Evolutionary conservation across 768 basidiomycete species (phyloP).

Genomic region (Boletus tomentosulus): DNA sequence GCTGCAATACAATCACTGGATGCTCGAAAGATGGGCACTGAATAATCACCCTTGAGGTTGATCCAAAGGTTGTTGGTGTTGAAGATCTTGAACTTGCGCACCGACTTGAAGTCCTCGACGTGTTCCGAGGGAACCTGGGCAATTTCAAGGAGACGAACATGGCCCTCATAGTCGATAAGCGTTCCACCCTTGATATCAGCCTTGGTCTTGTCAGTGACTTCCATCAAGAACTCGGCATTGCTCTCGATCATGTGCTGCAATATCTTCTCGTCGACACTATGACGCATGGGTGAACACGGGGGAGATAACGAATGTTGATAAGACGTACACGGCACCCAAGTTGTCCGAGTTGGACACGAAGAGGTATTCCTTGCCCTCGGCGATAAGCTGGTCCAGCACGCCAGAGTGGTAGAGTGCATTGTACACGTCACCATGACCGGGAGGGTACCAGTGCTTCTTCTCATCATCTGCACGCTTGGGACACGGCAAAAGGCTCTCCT

Average conservation of each 20-base stretch:
- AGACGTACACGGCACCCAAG: slow-evolving; percentile 56
- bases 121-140: slow-evolving; percentile 73
- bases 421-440: slow-evolving; percentile 73
- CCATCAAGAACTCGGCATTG: slow-evolving; percentile 67
- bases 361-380: slow-evolving; percentile 72
- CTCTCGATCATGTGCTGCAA: slow-evolving; percentile 61
- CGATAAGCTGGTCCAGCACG: slow-evolving; percentile 65
- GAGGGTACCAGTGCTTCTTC: slow-evolving; percentile 74
- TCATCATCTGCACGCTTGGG: slow-evolving; percentile 54
- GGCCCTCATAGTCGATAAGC: slow-evolving; percentile 66
- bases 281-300: slow-evolving; percentile 1
- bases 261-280: slow-evolving; percentile 66
- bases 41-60: slow-evolving; percentile 40
- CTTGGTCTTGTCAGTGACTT: slow-evolving; percentile 81
- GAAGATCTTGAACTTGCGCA: slow-evolving; percentile 80
- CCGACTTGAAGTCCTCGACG: slow-evolving; percentile 69
- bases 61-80: slow-evolving; percentile 69
- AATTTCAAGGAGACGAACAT: slow-evolving; percentile 66
- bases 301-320: not conserved
- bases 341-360: slow-evolving; percentile 80
- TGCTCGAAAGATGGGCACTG: not conserved
- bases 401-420: slow-evolving; percentile 69
- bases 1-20: slow-evolving; percentile 34
- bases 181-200: slow-evolving; percentile 75
- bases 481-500: slow-evolving; percentile 62